A percentile compares a stretch with the other conserved stretches of the same genome.
phyloP scores from a whole-genome alignment of 768 basidiomycete species.

The Candolleomyces aberdarensis region DNA sequence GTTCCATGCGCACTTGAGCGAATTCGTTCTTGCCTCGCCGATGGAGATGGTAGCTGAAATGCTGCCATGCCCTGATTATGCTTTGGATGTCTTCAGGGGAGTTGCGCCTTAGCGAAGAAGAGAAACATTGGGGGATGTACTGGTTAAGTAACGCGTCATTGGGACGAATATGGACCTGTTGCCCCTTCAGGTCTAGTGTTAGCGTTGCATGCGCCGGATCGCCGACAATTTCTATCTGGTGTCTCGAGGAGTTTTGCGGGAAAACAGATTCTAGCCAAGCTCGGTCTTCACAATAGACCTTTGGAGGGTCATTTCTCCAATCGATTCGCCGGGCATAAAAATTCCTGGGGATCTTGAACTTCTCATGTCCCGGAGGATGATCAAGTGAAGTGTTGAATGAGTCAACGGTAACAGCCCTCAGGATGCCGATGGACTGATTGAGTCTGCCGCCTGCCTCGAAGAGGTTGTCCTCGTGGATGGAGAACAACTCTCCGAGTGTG shows the following conservation, averaged over 20 bases:
- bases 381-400: constrained; percentile 19
- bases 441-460: constrained; percentile 10
- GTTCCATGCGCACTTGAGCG: constrained; percentile 27
- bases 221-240: constrained; percentile 14
- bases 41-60: constrained; percentile 29
- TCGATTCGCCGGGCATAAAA: constrained; percentile 25
- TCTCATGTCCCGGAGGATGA: background rate
- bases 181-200: constrained; percentile 14
- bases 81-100: constrained; percentile 15
- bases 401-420: constrained; percentile 19
- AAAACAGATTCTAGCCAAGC: constrained; percentile 24
- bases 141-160: constrained; percentile 18
- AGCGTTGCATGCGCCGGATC: constrained; percentile 16
- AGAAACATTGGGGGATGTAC: constrained; percentile 18
- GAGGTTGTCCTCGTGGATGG: constrained; percentile 23
- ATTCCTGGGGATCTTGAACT: constrained; percentile 11
- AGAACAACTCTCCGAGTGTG: constrained; percentile 22
- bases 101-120: constrained; percentile 12
- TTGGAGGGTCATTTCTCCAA: constrained; percentile 13
- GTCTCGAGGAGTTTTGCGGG: constrained; percentile 8
- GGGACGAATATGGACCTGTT: constrained; percentile 20
- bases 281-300: constrained; percentile 22
- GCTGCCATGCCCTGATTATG: constrained; percentile 15
- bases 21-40: constrained; percentile 18
- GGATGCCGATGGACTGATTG: constrained; percentile 19